Base-by-base conservation (phyloP, 1,284 basidiomycete species). In the Phlebopus sp. region DNA sequence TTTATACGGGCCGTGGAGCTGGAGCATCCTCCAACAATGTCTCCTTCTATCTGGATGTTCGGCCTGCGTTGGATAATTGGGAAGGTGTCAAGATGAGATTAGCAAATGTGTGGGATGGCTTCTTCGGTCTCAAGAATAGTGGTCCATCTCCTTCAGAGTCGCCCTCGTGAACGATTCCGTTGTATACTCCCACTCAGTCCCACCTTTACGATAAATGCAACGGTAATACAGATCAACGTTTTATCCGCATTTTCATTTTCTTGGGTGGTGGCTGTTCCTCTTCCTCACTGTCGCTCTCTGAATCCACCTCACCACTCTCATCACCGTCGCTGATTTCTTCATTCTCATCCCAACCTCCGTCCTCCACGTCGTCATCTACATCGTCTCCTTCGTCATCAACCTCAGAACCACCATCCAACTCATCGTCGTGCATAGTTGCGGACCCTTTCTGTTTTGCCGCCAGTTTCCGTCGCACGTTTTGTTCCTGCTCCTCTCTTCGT, bases 21-120 rank as follows among this genome's bases (percentile, higher is more conserved):
- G 67, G 64, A 27, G 58, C 71, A 4, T 56, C 69, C 21, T 64
- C 71, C 10, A 69, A 69, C 46, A 75, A 75, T 52, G 62, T 81
- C 17, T 84, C 93, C 4, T 99, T 99, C 70, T 97, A 89, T 68
- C 79, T 99, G 35, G 97, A 99, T 60, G 94, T 92, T 10, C 78
- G 96, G 40, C 96, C 96, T 1, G 95, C 96, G 1, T 68, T 98
- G 34, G 94, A 97, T 63, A 90, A 77, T 58, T 91, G 90, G 85
- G 92, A 97, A 60, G 90, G 90, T 13, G 72, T 92, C 14, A 82
- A 82, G 58, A 90, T 97, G 84, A 81, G 89, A 49, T 59, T 74
- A 25, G 72, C 75, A 51, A 67, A 70, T 25, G 75, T 82, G 38
- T 81, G 75, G 64, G 63, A 66, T 19, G 70, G 68, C 41, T 74